Evolutionary conservation across 1,139 yeast genomes (phyloP), one percentile per base, ranked within the genome.

Genomic region (Kluyveromyces marxianus): DNA sequence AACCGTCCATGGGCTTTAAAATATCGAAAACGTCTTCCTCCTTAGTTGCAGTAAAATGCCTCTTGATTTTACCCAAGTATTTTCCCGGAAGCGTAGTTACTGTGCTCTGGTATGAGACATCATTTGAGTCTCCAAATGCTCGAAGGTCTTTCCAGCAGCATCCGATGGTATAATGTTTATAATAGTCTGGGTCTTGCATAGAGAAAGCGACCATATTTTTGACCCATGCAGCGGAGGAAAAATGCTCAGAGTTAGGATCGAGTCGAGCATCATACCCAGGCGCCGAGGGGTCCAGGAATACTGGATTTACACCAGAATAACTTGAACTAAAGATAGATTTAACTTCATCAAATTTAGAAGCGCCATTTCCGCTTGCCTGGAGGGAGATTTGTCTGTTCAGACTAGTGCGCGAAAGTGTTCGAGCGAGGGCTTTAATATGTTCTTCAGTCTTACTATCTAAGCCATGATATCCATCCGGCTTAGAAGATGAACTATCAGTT

Each of bases 31-130:
- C 52, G 42, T 60, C 57, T 37, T 57, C 63, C 49, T 54, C 49
- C 50, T 55, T 54, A 33, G 54, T 44, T 47, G 62, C 47, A 55
- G 54, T 41, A 44, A 64, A 37, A 51, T 65, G 37, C 58, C 67
- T 54, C 38, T 44, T 55, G 0, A 42, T 39, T 14, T 37, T 44
- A 42, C 38, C 50, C 25, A 42, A 27, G 40, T 48, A 42, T 50
- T 66, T 67, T 44, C 41, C 62, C 31, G 70, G 66, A 10, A 73
- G 69, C 58, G 83, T 86, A 25, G 73, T 58, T 7, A 84, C 81
- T 1, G 89, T 86, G 26, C 83, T 70, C 64, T 86, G 95, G 65
- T 83, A 88, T 57, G 85, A 92, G 2, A 89, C 76, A 58, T 83
- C 94, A 4, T 83, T 71, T 7, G 92, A 89, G 49, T 75, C 74